A percentile compares a stretch with the other conserved stretches of the same genome.
These are phyloP conservation scores for Microsporum canis DNA, from an alignment of 2,329 filamentous ascomycete genomes.

Conservation along the genomic window DNA sequence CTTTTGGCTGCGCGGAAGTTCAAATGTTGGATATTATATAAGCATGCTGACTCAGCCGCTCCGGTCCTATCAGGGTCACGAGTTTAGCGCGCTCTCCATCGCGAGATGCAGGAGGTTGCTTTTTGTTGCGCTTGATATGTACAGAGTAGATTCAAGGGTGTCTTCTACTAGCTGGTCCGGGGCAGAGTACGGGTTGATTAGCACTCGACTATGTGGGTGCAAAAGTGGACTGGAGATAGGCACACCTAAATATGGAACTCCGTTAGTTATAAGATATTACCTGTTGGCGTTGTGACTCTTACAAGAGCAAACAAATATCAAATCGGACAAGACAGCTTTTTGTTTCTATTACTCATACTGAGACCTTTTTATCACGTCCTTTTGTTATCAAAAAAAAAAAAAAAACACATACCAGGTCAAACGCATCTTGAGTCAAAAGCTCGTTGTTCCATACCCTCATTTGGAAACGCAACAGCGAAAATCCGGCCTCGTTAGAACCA, in stretches of 20 bases:
- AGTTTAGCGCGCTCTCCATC: not conserved
- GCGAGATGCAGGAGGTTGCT: too few species aligned
- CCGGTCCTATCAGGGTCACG: not conserved
- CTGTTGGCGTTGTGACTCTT: not conserved
- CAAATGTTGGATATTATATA: not conserved
- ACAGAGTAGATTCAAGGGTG: too few species aligned
- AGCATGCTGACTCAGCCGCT: not conserved
- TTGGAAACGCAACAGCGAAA: too few species aligned
- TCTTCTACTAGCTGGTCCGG: too few species aligned
- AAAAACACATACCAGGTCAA: not conserved
- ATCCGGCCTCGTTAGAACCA: too few species aligned
- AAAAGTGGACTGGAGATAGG: too few species aligned
- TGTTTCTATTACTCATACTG: not conserved
- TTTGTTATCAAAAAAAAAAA: conserved; percentile 3
- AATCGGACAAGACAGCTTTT: not conserved
- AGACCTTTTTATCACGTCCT: conserved; percentile 4
- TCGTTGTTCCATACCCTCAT: not conserved
- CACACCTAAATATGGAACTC: too few species aligned
- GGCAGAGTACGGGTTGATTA: too few species aligned
- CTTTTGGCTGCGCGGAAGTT: not conserved
- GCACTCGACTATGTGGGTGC: too few species aligned
- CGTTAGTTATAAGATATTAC: not conserved
- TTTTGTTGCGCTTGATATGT: not conserved
- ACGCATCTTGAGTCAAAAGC: not conserved
- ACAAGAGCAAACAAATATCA: not conserved